Conservation (phyloP, 176 grass and related monocot genomes). For the Eragrostis curvula region DNA sequence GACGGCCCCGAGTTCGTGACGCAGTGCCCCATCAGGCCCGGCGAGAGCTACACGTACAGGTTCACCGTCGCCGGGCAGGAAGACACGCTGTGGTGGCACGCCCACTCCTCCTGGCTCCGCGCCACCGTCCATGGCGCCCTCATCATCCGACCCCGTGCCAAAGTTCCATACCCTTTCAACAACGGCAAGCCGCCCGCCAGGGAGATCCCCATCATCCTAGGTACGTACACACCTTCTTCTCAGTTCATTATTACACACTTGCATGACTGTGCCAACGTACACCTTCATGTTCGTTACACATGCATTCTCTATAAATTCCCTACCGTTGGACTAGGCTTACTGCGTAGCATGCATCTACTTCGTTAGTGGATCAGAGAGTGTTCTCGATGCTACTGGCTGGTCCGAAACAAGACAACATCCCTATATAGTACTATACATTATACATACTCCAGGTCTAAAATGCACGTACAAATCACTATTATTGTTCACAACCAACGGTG, state of each 20-base stretch:
- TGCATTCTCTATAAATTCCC: too few species aligned
- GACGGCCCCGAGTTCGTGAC: conserved; percentile 96
- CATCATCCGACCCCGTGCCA: conserved; percentile 59
- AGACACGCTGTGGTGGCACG: conserved; percentile 97
- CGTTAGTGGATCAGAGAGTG: too few species aligned
- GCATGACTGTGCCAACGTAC: too few species aligned
- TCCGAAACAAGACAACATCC: too few species aligned
- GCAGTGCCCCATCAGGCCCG: conserved; percentile 85
- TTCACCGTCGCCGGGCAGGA: conserved; percentile 81
- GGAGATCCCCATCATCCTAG: conserved; percentile 79
- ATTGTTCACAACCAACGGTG: background rate
- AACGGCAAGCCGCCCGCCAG: conserved; percentile 34
- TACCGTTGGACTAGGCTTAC: too few species aligned
- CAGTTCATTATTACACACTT: too few species aligned
- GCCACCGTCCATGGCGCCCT: conserved; percentile 91
- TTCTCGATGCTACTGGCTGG: too few species aligned
- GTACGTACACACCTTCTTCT: conserved; percentile 27
- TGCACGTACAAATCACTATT: background rate
- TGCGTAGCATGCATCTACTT: too few species aligned
- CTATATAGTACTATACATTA: too few species aligned
- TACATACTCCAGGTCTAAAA: background rate
- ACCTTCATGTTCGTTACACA: too few species aligned
- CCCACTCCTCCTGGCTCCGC: conserved; percentile 87
- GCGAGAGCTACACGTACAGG: conserved; percentile 75
- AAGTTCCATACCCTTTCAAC: conserved; percentile 62